A percentile compares a stretch with the other conserved stretches of the same genome.
phyloP scores from a whole-genome alignment of 768 basidiomycete species.

The Rhodosporidiobolus sp. region DNA sequence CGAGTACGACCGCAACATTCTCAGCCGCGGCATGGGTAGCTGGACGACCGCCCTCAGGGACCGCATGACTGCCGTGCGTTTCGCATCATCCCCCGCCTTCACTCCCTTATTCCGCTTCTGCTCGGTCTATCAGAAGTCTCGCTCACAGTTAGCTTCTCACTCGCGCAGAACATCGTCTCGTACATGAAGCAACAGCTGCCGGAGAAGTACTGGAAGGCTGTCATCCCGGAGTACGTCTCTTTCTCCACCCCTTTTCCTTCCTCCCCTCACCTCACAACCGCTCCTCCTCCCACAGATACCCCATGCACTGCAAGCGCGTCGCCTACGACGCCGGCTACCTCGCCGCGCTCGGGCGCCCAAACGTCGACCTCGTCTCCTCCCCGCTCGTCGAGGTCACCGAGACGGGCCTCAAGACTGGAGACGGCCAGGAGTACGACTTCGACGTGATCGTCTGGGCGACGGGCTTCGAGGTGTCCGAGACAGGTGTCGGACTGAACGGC shows the following conservation, averaged over 20 bases:
- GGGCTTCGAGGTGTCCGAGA: conserved; percentile 34
- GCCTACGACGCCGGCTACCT: conserved; percentile 64
- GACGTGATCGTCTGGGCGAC: conserved; percentile 37
- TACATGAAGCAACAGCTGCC: conserved; percentile 52
- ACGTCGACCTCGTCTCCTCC: conserved; percentile 53
- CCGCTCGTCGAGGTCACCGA: conserved; percentile 30
- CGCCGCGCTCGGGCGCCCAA: conserved; percentile 56
- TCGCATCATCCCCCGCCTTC: too few relatives aligned
- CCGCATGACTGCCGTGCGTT: conserved; percentile 4
- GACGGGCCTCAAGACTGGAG: conserved; percentile 19
- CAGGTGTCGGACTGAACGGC: conserved; percentile 38
- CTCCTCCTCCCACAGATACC: background rate
- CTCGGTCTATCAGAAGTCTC: background rate
- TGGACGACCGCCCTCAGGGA: conserved; percentile 5
- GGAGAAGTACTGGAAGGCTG: conserved; percentile 53
- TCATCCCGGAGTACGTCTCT: conserved; percentile 56
- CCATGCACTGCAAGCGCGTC: conserved; percentile 51
- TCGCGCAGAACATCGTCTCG: conserved; percentile 6
- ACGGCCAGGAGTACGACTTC: conserved; percentile 25
- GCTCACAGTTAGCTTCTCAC: background rate
- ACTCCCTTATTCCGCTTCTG: background rate
- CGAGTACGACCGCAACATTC: conserved; percentile 32
- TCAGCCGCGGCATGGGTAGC: conserved; percentile 14
- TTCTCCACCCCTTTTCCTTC: background rate
- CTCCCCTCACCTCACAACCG: background rate